Percentiles rank a stretch among this genome's conserved stretches.
phyloP scores from a whole-genome alignment of 106 monocot genomes.

The Allium sativum region DNA sequence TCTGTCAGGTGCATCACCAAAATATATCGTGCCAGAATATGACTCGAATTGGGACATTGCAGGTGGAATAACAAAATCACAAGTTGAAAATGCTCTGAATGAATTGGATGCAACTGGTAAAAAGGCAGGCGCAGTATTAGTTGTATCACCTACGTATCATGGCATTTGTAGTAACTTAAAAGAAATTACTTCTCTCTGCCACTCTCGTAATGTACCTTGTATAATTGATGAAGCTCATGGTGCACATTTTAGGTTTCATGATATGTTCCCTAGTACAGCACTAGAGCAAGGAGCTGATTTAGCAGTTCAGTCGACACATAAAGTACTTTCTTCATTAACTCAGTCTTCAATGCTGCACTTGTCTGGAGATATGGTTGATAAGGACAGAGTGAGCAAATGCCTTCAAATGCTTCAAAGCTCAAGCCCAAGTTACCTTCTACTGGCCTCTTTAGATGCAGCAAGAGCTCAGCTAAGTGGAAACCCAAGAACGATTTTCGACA shows the following conservation, averaged over 20 bases:
- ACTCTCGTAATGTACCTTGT: slow-evolving; percentile 40
- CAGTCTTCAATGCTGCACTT: slow-evolving; percentile 87
- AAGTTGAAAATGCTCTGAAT: slow-evolving; percentile 46
- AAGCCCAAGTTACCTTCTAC: slow-evolving; percentile 74
- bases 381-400: slow-evolving; percentile 39
- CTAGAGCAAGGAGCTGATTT: slow-evolving; percentile 75
- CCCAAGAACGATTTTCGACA: slow-evolving; percentile 24
- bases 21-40: slow-evolving; percentile 65
- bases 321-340: slow-evolving; percentile 69
- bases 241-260: slow-evolving; percentile 70
- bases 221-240: slow-evolving; percentile 91
- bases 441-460: slow-evolving; percentile 83
- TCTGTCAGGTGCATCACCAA: slow-evolving; percentile 59
- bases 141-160: slow-evolving; percentile 87
- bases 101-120: slow-evolving; percentile 36
- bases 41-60: slow-evolving; percentile 60
- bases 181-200: slow-evolving; percentile 45
- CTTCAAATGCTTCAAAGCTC: slow-evolving; percentile 85
- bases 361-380: slow-evolving; percentile 47
- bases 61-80: slow-evolving; percentile 43
- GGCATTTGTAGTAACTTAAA: slow-evolving; percentile 66
- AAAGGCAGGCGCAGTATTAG: slow-evolving; percentile 45
- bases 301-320: slow-evolving; percentile 80
- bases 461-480: slow-evolving; percentile 67
- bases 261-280: slow-evolving; percentile 41